phyloP scores from a whole-genome alignment of 2,329 filamentous ascomycete species.

The Claviceps sp. region DNA sequence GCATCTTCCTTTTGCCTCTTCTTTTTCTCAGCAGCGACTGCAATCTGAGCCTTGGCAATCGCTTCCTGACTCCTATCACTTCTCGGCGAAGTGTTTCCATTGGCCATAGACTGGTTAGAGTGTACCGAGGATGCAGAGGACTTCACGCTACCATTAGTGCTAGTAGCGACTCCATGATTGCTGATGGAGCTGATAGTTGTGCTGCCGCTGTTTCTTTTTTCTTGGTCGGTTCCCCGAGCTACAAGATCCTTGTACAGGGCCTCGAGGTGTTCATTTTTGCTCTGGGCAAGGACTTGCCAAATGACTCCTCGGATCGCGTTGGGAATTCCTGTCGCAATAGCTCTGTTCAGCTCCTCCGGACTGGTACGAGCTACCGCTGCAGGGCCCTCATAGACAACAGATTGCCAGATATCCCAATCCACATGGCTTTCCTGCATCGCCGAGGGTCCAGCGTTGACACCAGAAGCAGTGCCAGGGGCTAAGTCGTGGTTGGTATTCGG shows the following conservation, averaged over 20 bases:
- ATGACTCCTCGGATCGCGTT: slow-evolving; percentile 94
- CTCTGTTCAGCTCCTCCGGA: slow-evolving; percentile 75
- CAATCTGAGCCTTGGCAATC: slow-evolving; percentile 50
- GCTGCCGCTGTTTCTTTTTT: slow-evolving; percentile 46
- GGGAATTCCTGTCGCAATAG: slow-evolving; percentile 87
- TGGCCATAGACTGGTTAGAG: slow-evolving; percentile 57
- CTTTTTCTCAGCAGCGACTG: slow-evolving; percentile 53
- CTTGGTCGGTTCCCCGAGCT: slow-evolving; percentile 67
- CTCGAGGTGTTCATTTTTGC: slow-evolving; percentile 86
- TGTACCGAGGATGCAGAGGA: slow-evolving; percentile 80
- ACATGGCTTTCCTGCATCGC: slow-evolving; percentile 60
- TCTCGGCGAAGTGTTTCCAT: slow-evolving; percentile 42
- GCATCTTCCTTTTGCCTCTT: slow-evolving; percentile 70
- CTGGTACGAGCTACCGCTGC: slow-evolving; percentile 78
- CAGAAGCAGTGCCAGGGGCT: slow-evolving; percentile 74
- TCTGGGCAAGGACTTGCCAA: slow-evolving; percentile 94
- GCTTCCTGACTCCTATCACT: slow-evolving; percentile 50
- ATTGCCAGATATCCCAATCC: slow-evolving; percentile 98
- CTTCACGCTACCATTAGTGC: slow-evolving; percentile 44
- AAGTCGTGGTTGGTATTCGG: slow-evolving; percentile 56
- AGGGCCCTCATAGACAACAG: slow-evolving; percentile 87
- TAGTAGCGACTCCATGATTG: slow-evolving; percentile 41
- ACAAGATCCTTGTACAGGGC: slow-evolving; percentile 72
- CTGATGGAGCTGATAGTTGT: slow-evolving; percentile 32
- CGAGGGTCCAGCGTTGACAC: slow-evolving; percentile 63